Base-by-base conservation (phyloP, 371 early-diverging fungal species). In the Dentiscutata heterogama region DNA sequence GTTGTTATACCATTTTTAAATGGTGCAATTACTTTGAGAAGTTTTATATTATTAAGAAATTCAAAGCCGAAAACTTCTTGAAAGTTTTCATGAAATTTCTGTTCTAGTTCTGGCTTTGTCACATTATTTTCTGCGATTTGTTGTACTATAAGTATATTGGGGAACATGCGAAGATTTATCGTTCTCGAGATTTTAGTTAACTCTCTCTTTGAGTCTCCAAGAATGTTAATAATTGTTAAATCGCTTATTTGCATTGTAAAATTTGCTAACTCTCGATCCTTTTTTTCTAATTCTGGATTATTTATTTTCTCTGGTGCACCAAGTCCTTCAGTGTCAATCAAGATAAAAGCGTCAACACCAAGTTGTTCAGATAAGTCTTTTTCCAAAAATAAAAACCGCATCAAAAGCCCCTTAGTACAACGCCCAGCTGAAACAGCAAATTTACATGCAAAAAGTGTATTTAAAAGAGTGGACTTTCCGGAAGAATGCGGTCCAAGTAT, bases 401-500 rank as follows among this genome's bases (percentile, higher is more conserved):
- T 79, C 31, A 79, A 79, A 46, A 79, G 71, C 18, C 80, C 80
- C 31, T 46, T 39, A 61, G 78, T 79, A 60, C 79, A 79, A 27
- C 79, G 60, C 3, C 67, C 67, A 46, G 46, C 79, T 31, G 79
- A 79, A 29, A 79, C 79, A 25, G 79, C 67, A 50, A 79, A 79
- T 65, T 27, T 64, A 51, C 79, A 65, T 31, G 79, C 79, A 27
- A 79, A 79, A 53, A 79, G 79, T 50, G 79, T 67, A 46, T 79
- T 79, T 35, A 79, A 35, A 2, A 79, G 64, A 64, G 79, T 79
- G 2, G 79, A 79, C 25, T 79, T 79, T 68, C 79, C 79, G 4
- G 79, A 79, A 39, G 79, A 79, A 16, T 79, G 79, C 16, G 67
- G 29, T 0, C 79, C 79, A 68, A 79, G 79, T 79, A 79, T 79